Base-by-base conservation (phyloP, 2,329 filamentous ascomycete species). In the Blumeriella jaapii region DNA sequence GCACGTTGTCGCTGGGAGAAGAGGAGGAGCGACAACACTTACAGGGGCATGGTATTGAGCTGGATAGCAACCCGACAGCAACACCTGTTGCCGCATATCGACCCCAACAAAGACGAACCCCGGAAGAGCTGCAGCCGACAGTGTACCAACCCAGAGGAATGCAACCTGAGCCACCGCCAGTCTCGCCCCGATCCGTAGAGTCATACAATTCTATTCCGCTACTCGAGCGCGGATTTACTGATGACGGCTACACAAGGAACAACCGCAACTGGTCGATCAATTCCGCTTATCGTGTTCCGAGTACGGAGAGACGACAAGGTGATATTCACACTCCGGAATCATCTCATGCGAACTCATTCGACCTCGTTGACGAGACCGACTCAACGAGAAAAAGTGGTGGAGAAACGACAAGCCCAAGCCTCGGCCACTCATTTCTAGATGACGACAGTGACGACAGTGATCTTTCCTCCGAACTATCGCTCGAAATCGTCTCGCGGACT, bases 181-280 rank as follows among this genome's bases (percentile, higher is more conserved):
- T 71, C 3, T 72, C 71, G 1, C 68, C 73, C 10, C 71, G 70
- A 37, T 86, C 83, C 0, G 69, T 74, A 17, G 75, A 78, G 31
- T 89, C 82, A 0, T 86, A 85, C 53, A 78, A 73, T 24, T 87
- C 82, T 0, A 75, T 78, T 20, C 83, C 85, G 3, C 66, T 91
- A 6, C 67, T 93, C 9, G 79, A 89, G 41, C 72, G 81, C 31
- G 81, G 70, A 3, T 53, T 68, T 18, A 67, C 64, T 0, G 68
- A 74, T 26, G 67, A 73, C 42, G 65, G 57, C 1, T 57, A 51
- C 6, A 64, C 62, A 44, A 59, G 58, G 38, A 58, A 55, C 23
- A 48, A 52, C 8, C 56, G 54, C 5, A 62, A 67, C 39, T 77
- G 72, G 73, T 66, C 65, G 7, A 59, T 72, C 24, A 64, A 61